These are phyloP conservation scores for Tremellales sp. DNA, from an alignment of 1,284 basidiomycete genomes.

Conservation along the genomic window DNA sequence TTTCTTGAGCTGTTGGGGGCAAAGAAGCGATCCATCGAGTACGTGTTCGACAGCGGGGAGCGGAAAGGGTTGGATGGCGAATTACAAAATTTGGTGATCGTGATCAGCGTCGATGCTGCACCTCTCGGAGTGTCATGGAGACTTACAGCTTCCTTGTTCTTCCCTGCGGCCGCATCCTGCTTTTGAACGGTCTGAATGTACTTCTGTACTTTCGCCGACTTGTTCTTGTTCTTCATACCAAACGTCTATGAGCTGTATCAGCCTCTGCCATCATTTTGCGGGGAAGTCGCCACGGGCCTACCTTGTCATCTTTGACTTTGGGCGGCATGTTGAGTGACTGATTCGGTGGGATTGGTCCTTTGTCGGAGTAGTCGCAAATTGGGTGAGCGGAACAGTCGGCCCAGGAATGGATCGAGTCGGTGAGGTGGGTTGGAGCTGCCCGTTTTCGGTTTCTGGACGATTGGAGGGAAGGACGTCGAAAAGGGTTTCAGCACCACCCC, in stretches of 20 bases:
- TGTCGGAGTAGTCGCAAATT: no score
- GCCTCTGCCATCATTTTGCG: background rate
- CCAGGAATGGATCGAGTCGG: no score
- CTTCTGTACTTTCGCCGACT: slow-evolving; percentile 87
- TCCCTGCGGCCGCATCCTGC: slow-evolving; percentile 63
- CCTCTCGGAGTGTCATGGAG: no score
- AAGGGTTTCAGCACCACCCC: slow-evolving; percentile 4
- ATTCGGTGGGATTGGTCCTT: background rate
- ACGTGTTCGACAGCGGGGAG: background rate
- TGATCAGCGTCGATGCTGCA: no score
- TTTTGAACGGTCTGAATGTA: slow-evolving; percentile 73
- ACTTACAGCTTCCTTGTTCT: slow-evolving; percentile 62
- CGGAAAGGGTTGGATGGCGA: background rate
- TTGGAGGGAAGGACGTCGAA: background rate
- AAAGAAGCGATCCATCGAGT: background rate
- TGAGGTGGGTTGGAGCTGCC: no score
- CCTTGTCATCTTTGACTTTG: slow-evolving; percentile 46
- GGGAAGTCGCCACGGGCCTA: slow-evolving; percentile 4
- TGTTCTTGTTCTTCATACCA: slow-evolving; percentile 96
- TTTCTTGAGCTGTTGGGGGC: slow-evolving; percentile 58
- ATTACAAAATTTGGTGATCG: no score
- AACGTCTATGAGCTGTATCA: slow-evolving; percentile 59
- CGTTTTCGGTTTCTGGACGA: no score
- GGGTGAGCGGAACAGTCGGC: no score
- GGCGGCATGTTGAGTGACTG: slow-evolving; percentile 39